Conservation (phyloP, 805 yeast species). For the Kodamaea neixiangensis region DNA sequence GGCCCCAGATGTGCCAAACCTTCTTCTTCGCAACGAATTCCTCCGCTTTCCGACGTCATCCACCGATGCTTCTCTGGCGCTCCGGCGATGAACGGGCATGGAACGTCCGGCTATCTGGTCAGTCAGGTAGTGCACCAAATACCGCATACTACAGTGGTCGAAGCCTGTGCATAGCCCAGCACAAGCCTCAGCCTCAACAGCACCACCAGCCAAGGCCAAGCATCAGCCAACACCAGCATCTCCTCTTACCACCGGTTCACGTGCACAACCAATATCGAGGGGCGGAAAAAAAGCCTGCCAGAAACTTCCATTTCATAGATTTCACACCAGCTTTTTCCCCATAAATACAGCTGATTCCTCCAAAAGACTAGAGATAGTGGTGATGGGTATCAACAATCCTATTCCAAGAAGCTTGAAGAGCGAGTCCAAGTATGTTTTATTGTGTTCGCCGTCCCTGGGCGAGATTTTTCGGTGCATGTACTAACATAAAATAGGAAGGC, state of each 20-base stretch:
- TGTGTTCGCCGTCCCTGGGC: neutral
- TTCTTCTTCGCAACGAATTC: too few species aligned
- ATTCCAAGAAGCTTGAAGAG: constrained; percentile 85
- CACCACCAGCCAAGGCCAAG: neutral
- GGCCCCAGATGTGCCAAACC: too few species aligned
- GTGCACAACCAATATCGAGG: neutral
- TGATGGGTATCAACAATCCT: constrained; percentile 79
- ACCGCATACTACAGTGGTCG: too few species aligned
- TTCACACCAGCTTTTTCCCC: neutral
- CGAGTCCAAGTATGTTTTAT: constrained; percentile 72
- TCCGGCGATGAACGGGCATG: neutral
- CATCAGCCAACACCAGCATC: constrained; percentile 2
- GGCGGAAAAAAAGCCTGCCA: neutral
- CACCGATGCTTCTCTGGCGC: neutral
- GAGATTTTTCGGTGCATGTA: constrained; percentile 6
- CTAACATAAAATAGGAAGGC: constrained; percentile 65
- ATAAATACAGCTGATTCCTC: neutral
- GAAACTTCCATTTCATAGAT: neutral
- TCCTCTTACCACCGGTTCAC: neutral
- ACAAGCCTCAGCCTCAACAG: too few species aligned
- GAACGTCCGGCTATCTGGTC: neutral
- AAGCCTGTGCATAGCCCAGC: too few species aligned
- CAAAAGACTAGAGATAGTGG: neutral
- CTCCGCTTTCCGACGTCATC: too few species aligned
- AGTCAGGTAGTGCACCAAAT: too few species aligned